Base-by-base conservation (phyloP, 2,329 filamentous ascomycete genomes). In the Pseudocercospora eumusae region DNA sequence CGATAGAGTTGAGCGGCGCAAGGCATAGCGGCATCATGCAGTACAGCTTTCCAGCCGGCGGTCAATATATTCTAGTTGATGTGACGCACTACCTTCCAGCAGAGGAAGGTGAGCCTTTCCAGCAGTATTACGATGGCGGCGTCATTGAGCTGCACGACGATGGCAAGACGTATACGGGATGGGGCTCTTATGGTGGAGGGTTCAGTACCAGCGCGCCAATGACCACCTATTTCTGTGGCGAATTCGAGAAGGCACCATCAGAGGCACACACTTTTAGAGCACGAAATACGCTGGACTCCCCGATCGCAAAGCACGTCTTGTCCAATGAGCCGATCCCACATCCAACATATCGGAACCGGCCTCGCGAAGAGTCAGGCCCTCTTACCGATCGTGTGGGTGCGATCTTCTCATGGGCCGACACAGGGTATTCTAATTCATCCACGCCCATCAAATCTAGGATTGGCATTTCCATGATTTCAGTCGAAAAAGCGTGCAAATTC, bases 401-500 rank as follows among this genome's bases (percentile, higher is more conserved):
- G 0, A 66, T 84, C 0, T 85, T 84, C 62, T 77, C 76, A 0
- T 86, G 83, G 73, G 70, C 72, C 57, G 49, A 66, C 62, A 66
- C 68, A 68, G 71, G 72, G 57, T 49, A 64, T 62, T 68, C 69
- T 1, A 74, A 74, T 2, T 61, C 71, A 3, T n/a, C 10, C 7
- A 68, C 66, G 0, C 73, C 74, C 2, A 63, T 86, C 23, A 80
- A 75, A 20, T 85, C 84, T 0, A 76, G 80, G 31, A 85, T 90
- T 0, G 88, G 88, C 1, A 84, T 90, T 10, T 89, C 86, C 0
- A 89, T 88, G 75, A 83, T 90, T n/a, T 89, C 86, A 0, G 71
- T 80, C 0, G 75, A 79, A 4, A 82, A 86, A 64, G 88, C 87
- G 4, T 90, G 88, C 70, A 59, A 71, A 9, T 86, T 84, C 63